These are phyloP conservation scores for Suillus cothurnatus DNA, from an alignment of 768 basidiomycete species.

Conservation along the genomic window DNA sequence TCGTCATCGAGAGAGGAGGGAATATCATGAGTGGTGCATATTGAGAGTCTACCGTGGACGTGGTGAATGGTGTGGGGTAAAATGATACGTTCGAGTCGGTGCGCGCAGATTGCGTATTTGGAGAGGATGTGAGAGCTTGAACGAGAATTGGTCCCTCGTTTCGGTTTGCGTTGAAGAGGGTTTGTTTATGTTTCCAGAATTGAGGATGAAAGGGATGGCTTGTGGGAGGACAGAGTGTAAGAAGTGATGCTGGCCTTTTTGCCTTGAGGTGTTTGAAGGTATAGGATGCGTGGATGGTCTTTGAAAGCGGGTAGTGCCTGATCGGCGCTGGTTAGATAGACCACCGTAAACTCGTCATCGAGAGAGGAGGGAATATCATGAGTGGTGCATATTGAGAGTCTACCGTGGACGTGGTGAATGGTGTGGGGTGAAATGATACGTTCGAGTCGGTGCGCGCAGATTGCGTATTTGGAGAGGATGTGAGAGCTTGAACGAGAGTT, in stretches of 20 bases:
- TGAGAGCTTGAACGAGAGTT: constrained; percentile 22
- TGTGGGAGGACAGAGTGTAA: constrained; percentile 50
- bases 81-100: background rate
- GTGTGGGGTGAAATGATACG: constrained; percentile 17
- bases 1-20: constrained; percentile 4
- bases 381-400: constrained; percentile 42
- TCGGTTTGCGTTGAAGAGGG: constrained; percentile 50
- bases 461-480: constrained; percentile 14
- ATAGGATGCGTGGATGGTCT: constrained; percentile 16
- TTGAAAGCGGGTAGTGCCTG: background rate
- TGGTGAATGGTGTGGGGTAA: constrained; percentile 18
- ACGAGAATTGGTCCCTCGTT: constrained; percentile 47
- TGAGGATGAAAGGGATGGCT: constrained; percentile 37
- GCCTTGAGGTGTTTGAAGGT: constrained; percentile 38
- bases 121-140: constrained; percentile 16
- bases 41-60: constrained; percentile 43
- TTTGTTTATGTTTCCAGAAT: constrained; percentile 65
- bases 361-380: constrained; percentile 25
- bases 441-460: constrained; percentile 79
- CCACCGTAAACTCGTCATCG: constrained; percentile 15
- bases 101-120: background rate
- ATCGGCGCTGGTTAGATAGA: constrained; percentile 18
- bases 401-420: constrained; percentile 37
- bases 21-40: constrained; percentile 40
- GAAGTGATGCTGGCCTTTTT: constrained; percentile 56